Evolutionary conservation across 2,329 filamentous ascomycete species (phyloP).

Genomic region (Aspergillus felis): DNA sequence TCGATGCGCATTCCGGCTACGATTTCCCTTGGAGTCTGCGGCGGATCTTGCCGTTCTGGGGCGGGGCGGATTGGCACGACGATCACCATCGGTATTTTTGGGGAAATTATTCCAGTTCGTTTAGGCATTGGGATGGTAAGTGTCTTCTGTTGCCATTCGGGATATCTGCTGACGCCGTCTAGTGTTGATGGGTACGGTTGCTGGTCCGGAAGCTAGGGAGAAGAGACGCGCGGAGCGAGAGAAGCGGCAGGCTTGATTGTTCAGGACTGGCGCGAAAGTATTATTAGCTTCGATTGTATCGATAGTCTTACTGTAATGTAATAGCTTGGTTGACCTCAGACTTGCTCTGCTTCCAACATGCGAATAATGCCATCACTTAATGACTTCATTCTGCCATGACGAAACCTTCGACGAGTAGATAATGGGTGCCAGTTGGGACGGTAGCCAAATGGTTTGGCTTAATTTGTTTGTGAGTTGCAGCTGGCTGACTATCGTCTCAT

Average conservation of each 20-base stretch:
- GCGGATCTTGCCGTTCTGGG: constrained; percentile 86
- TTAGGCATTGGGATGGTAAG: constrained; percentile 84
- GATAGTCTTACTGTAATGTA: neutral
- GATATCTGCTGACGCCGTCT: neutral
- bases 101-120: constrained; percentile 93
- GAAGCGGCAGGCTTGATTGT: neutral
- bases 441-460: neutral
- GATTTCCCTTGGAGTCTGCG: constrained; percentile 96
- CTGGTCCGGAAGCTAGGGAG: constrained; percentile 16
- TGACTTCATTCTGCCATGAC: no score
- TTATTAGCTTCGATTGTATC: no score
- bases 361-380: neutral
- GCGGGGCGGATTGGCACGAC: constrained; percentile 91
- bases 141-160: neutral
- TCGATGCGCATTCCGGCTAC: constrained; percentile 93
- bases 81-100: constrained; percentile 95
- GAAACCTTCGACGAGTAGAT: neutral
- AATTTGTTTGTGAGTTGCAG: neutral
- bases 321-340: neutral
- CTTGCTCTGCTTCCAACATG: neutral
- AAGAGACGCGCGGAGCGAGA: constrained; percentile 3
- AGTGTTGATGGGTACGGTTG: constrained; percentile 22
- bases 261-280: neutral
- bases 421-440: neutral
- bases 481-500: neutral